phyloP scores from a whole-genome alignment of 768 basidiomycete species.

The Candolleomyces efflorescens region DNA sequence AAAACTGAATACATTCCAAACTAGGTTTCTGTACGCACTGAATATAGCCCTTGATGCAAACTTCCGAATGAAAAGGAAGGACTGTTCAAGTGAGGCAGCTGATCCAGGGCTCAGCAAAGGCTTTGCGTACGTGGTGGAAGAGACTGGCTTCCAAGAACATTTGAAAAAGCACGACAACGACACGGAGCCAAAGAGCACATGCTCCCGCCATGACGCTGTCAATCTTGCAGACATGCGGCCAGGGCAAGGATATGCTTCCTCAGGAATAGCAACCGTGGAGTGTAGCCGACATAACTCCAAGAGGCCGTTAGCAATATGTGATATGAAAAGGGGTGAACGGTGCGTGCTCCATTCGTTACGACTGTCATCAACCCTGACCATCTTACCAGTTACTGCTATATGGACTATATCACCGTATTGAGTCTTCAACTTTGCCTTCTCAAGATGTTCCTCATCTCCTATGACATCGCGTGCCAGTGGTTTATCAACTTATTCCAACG shows the following conservation, averaged over 20 bases:
- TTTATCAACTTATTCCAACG: constrained; percentile 4
- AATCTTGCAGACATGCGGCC: constrained; percentile 16
- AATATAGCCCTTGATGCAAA: constrained; percentile 27
- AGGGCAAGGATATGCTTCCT: constrained; percentile 17
- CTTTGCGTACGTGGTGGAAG: constrained; percentile 23
- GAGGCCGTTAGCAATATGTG: constrained; percentile 23
- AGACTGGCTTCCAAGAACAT: constrained; percentile 12
- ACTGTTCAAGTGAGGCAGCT: constrained; percentile 17
- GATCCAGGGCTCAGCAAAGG: constrained; percentile 25
- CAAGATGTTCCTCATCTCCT: constrained; percentile 17
- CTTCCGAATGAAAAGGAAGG: constrained; percentile 24
- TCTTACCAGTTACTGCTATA: constrained; percentile 22
- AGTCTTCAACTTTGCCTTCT: not conserved
- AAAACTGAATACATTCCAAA: too few species aligned
- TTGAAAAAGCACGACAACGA: constrained; percentile 11
- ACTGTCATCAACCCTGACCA: not conserved
- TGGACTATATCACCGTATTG: constrained; percentile 21
- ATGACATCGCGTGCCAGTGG: constrained; percentile 29
- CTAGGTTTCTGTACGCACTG: constrained; percentile 6
- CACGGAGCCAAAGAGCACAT: constrained; percentile 19
- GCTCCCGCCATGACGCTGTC: constrained; percentile 12
- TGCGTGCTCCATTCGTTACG: constrained; percentile 8
- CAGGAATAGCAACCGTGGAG: constrained; percentile 23
- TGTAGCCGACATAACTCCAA: constrained; percentile 29
- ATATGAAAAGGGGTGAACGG: constrained; percentile 31